These are phyloP conservation scores for Brasenia schreberi DNA, from an alignment of 164 flowering plant species.

Conservation along the genomic window DNA sequence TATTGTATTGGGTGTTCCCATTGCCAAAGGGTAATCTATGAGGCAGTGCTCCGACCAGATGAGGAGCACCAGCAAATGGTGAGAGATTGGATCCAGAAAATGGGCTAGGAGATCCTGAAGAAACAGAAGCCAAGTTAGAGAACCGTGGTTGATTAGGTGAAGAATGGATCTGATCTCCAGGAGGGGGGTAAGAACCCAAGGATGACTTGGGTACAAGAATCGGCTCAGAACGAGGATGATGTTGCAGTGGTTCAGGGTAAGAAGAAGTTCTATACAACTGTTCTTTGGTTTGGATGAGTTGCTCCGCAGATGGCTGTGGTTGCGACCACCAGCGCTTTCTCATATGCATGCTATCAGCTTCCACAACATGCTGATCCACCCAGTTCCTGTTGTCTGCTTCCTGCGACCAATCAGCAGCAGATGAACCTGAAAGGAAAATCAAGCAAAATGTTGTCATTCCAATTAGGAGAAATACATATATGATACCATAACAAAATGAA, in stretches of 20 bases:
- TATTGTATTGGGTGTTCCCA: conserved; percentile 12
- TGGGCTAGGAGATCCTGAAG: conserved; percentile 36
- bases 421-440: conserved; percentile 39
- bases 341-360: conserved; percentile 27
- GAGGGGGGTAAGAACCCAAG: conserved; percentile 67
- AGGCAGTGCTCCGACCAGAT: conserved; percentile 17
- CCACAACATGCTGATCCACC: conserved; percentile 45
- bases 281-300: conserved; percentile 26
- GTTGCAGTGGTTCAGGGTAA: conserved; percentile 50
- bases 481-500: too few relatives aligned
- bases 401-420: conserved; percentile 53
- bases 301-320: conserved; percentile 33
- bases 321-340: conserved; percentile 71
- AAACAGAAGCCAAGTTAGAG: conserved; percentile 24
- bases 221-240: conserved; percentile 49
- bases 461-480: too few relatives aligned
- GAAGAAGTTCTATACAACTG: conserved; percentile 76
- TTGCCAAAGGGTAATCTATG: conserved; percentile 45
- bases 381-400: conserved; percentile 44
- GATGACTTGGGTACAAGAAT: conserved; percentile 46
- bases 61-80: conserved; percentile 45
- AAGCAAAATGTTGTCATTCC: background rate
- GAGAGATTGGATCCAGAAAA: conserved; percentile 40
- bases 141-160: conserved; percentile 35
- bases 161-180: conserved; percentile 50